phyloP scores from a whole-genome alignment of 768 basidiomycete genomes.

The Phaeolepiota aurea region DNA sequence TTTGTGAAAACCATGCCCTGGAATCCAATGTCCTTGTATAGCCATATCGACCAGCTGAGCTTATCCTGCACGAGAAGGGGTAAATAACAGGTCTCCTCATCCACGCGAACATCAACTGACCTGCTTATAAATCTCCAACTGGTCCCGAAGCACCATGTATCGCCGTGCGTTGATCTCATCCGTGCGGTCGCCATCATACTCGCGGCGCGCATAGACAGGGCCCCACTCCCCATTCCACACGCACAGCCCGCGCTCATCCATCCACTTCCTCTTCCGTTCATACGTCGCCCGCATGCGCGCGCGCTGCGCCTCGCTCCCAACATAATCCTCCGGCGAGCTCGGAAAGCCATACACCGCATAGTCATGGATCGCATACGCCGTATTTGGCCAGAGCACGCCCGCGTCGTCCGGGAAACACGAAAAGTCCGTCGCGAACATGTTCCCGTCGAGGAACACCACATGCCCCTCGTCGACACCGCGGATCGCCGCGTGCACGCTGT shows the following conservation, averaged over 20 bases:
- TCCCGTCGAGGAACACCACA: constrained; percentile 74
- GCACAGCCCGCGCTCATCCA: constrained; percentile 53
- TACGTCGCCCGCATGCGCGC: constrained; percentile 44
- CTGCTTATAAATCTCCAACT: constrained; percentile 64
- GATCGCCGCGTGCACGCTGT: constrained; percentile 59
- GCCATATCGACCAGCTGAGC: constrained; percentile 78
- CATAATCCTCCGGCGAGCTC: constrained; percentile 50
- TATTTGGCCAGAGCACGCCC: constrained; percentile 54
- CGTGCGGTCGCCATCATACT: constrained; percentile 52
- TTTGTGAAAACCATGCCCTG: constrained; percentile 77
- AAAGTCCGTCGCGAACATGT: constrained; percentile 76
- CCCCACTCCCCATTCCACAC: constrained; percentile 87
- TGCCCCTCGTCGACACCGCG: constrained; percentile 62
- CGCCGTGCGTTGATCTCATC: constrained; percentile 62
- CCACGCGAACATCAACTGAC: constrained; percentile 18
- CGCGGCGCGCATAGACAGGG: constrained; percentile 63
- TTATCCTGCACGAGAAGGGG: constrained; percentile 30
- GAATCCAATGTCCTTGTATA: constrained; percentile 79
- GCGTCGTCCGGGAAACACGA: constrained; percentile 56
- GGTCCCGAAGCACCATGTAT: constrained; percentile 61
- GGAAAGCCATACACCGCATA: constrained; percentile 71
- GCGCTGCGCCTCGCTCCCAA: constrained; percentile 42
- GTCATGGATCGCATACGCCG: constrained; percentile 74
- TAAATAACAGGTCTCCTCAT: not conserved
- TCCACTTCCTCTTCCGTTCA: constrained; percentile 68